phyloP scores from a whole-genome alignment of 116 monocot species.

The Zostera marina region DNA sequence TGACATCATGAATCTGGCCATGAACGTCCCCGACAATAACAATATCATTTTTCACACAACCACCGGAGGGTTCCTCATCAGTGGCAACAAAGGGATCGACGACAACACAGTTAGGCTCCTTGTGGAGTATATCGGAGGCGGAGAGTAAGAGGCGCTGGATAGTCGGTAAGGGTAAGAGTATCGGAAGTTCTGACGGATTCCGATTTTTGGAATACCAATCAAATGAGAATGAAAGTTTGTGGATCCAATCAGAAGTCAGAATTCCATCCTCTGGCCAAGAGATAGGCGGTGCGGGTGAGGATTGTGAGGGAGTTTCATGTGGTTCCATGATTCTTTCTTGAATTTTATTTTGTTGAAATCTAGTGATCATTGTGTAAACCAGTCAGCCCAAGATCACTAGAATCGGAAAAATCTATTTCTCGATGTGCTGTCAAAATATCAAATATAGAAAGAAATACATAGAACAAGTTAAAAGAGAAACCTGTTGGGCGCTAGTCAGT shows the following conservation, averaged over 20 bases:
- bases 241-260: slow-evolving; percentile 54
- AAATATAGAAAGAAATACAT: no score
- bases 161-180: slow-evolving; percentile 37
- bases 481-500: no score
- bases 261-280: slow-evolving; percentile 46
- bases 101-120: slow-evolving; percentile 61
- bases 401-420: no score
- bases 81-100: slow-evolving; percentile 15
- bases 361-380: no score
- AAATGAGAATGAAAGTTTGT: slow-evolving; percentile 27
- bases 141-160: slow-evolving; percentile 48
- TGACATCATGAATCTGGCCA: slow-evolving; percentile 88
- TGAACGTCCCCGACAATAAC: slow-evolving; percentile 93
- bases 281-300: no score
- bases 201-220: slow-evolving; percentile 55
- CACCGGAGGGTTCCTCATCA: slow-evolving; percentile 5
- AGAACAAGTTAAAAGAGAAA: no score
- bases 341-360: background rate
- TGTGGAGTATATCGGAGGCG: slow-evolving; percentile 73
- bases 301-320: slow-evolving; percentile 6
- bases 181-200: slow-evolving; percentile 45
- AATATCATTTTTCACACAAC: slow-evolving; percentile 13
- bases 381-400: no score
- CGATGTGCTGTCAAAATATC: no score
- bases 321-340: background rate